phyloP scores from a whole-genome alignment of 2,329 filamentous ascomycete genomes.

The Alternaria ventricosa region DNA sequence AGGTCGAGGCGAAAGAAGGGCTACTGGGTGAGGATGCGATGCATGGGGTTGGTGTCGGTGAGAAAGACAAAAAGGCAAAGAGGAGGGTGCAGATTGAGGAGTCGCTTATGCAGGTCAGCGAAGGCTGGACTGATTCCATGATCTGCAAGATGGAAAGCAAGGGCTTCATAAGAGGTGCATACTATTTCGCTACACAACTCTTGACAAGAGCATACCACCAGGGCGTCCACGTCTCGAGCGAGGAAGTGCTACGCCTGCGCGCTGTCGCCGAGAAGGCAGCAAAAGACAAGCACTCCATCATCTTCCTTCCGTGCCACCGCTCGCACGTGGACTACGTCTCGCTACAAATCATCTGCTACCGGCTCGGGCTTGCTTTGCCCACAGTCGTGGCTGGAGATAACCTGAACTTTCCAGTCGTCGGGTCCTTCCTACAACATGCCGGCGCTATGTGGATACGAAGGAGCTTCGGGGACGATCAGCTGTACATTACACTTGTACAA shows the following conservation, averaged over 20 bases:
- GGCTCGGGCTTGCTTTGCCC: conserved; percentile 84
- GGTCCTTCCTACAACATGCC: conserved; percentile 91
- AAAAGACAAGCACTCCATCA: conserved; percentile 89
- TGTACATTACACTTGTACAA: conserved; percentile 94
- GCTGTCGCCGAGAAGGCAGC: conserved; percentile 83
- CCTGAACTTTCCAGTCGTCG: conserved; percentile 89
- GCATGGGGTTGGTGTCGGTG: conserved; percentile 50
- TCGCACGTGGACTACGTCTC: conserved; percentile 97
- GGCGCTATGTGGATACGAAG: conserved; percentile 94
- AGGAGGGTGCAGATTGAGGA: conserved; percentile 75
- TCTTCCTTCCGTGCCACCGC: conserved; percentile 92
- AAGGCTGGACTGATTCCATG: conserved; percentile 90
- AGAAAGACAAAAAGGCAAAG: conserved; percentile 64
- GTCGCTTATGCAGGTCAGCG: conserved; percentile 79
- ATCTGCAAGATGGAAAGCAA: conserved; percentile 99
- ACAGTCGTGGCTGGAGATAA: conserved; percentile 96
- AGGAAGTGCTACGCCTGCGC: conserved; percentile 84
- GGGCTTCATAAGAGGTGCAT: conserved; percentile 87
- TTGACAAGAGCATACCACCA: conserved; percentile 94
- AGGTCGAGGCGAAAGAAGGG: conserved; percentile 80
- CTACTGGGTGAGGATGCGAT: conserved; percentile 56
- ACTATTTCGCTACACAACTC: conserved; percentile 87
- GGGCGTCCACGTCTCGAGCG: conserved; percentile 94
- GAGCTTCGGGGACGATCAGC: conserved; percentile 87
- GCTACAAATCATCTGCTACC: conserved; percentile 93